Evolutionary conservation across 2,329 filamentous ascomycete genomes (phyloP).

Genomic region (Talaromyces albobiverticillius): DNA sequence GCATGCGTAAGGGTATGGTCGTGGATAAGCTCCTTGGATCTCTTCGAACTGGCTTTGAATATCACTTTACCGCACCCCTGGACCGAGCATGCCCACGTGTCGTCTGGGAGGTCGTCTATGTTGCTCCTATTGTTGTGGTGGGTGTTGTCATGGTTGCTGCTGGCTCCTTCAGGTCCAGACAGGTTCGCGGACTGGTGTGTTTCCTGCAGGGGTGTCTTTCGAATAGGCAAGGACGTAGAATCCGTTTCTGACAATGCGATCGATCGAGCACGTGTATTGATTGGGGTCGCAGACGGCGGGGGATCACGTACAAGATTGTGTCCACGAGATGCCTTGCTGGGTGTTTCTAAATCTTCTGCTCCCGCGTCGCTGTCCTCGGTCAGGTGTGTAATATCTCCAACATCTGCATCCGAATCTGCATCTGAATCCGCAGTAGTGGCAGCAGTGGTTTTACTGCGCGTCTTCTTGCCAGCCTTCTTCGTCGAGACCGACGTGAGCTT

Average conservation of each 20-base stretch:
- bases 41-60: conserved; percentile 30
- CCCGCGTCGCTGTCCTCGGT: conserved; percentile 30
- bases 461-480: conserved; percentile 36
- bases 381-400: conserved; percentile 20
- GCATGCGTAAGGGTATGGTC: conserved; percentile 34
- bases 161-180: conserved; percentile 5
- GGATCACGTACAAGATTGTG: conserved; percentile 33
- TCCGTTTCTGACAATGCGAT: conserved; percentile 26
- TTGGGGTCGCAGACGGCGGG: conserved; percentile 26
- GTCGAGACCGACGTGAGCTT: conserved; percentile 37
- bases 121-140: conserved; percentile 8
- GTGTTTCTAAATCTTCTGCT: conserved; percentile 29
- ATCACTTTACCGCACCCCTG: conserved; percentile 32
- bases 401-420: conserved; percentile 11
- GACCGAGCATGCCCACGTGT: conserved; percentile 34
- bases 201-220: conserved; percentile 29
- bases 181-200: conserved; percentile 23
- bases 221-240: conserved; percentile 17
- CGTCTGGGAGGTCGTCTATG: conserved; percentile 20
- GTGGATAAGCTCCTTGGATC: conserved; percentile 30
- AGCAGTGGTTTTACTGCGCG: conserved; percentile 6
- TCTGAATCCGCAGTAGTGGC: neutral
- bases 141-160: neutral
- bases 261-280: conserved; percentile 29
- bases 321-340: conserved; percentile 30